A percentile compares a stretch with the other conserved stretches of the same genome.
Evolutionary conservation across 2,329 filamentous ascomycete species (phyloP).

Genomic region (Zarea fungicola): DNA sequence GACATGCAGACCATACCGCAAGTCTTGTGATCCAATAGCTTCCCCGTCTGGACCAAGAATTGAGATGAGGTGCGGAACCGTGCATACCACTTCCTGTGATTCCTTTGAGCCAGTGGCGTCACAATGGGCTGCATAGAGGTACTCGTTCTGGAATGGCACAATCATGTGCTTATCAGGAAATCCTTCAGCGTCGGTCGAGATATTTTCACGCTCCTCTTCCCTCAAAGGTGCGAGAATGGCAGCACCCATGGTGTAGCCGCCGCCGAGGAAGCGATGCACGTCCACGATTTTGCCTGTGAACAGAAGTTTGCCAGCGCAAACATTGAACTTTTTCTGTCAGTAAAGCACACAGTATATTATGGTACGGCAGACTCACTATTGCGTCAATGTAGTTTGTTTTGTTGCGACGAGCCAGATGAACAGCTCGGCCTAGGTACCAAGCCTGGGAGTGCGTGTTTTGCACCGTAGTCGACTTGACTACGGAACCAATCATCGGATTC

Average conservation of each 20-base stretch:
- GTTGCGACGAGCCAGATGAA: too few species aligned
- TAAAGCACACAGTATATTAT: too few species aligned
- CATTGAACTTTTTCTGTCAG: too few species aligned
- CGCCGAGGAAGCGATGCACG: slow-evolving; percentile 32
- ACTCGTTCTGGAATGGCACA: slow-evolving; percentile 40
- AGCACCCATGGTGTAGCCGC: slow-evolving; percentile 37
- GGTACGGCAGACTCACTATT: too few species aligned
- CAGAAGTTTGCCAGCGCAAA: slow-evolving; percentile 30
- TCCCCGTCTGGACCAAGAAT: slow-evolving; percentile 39
- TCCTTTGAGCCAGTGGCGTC: slow-evolving; percentile 26
- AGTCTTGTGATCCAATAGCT: slow-evolving; percentile 44
- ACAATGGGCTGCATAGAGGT: slow-evolving; percentile 31
- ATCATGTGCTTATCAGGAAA: slow-evolving; percentile 25
- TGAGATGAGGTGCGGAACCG: slow-evolving; percentile 32
- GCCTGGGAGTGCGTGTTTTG: slow-evolving; percentile 30
- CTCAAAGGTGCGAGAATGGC: slow-evolving; percentile 27
- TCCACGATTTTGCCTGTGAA: slow-evolving; percentile 36
- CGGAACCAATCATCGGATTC: slow-evolving; percentile 27
- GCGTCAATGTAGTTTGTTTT: too few species aligned
- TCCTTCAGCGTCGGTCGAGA: not conserved
- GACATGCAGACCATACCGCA: slow-evolving; percentile 47
- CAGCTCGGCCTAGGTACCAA: too few species aligned
- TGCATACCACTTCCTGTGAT: slow-evolving; percentile 28
- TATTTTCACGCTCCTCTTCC: slow-evolving; percentile 12
- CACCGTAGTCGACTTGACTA: slow-evolving; percentile 29